Evolutionary conservation across 2,329 filamentous ascomycete species (phyloP), one percentile per base, ranked within the genome.

Genomic region (Teratosphaeria pseudoeucalypti): DNA sequence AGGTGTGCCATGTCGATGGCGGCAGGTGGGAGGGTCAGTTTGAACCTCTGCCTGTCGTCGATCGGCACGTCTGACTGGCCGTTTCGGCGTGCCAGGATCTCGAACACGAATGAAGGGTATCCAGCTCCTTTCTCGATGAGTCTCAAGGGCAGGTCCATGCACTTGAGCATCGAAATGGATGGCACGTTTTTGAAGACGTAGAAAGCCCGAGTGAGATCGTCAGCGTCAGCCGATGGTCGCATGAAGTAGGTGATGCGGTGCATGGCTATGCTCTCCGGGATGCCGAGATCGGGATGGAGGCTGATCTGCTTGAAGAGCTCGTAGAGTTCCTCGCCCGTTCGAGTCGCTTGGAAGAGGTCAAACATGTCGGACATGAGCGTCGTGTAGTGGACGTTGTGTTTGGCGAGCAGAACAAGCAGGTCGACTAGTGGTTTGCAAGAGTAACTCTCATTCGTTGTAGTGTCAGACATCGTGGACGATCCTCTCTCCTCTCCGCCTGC

Each of bases 1-100:
- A 73, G 63, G 60, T 80, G 74, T 34, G 81, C 70, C 55, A 79
- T 68, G 32, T 77, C 70, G 19, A 77, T 68, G 14, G 75, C 74
- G 32, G 67, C 69, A 49, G 72, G 65, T 3, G 73, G 72, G 14
- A 69, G 61, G 70, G 60, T 34, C n/a, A 64, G 54, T 19, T 52
- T 47, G 37, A 12, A 11, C 19, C n/a, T 19, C 11, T 34, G 54
- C 27, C 65, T 59, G 27, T 57, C 27, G 11, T 63, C 56, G 14
- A 52, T 43, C 26, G 58, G 58, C n/a, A 62, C 27, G 23, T 58
- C 61, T 7, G 65, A 64, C 1, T 59, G 37, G 10, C 59, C 57
- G 2, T 57, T 58, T 27, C 62, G 56, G n/a, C 64, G 64, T 12
- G 61, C 60, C 32, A 71, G 62, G 11, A 70, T 55, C 29, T 57